phyloP scores from a whole-genome alignment of 805 yeast species.

The Yamadazyma takamatsuzukensis region DNA sequence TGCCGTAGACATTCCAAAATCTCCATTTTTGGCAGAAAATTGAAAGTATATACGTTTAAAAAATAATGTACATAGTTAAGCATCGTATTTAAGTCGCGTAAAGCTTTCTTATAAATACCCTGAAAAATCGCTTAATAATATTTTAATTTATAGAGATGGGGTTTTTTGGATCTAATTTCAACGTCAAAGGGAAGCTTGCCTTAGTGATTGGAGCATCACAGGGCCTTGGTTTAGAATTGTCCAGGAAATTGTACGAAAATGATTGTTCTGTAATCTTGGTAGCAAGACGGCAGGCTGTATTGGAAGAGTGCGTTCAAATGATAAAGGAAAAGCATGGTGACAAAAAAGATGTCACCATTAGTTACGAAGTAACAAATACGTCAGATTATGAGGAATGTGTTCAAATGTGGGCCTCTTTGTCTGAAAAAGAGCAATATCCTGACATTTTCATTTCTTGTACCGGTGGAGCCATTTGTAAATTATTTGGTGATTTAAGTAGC shows the following conservation, averaged over 20 bases:
- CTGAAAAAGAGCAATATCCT: conserved; percentile 40
- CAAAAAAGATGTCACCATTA: conserved; percentile 19
- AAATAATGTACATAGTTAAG: too few species aligned
- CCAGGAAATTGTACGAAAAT: conserved; percentile 46
- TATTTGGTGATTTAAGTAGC: conserved; percentile 64
- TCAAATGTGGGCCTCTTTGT: conserved; percentile 37
- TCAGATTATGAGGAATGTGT: conserved; percentile 51
- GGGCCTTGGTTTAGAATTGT: conserved; percentile 84
- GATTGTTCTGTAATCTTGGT: conserved; percentile 71
- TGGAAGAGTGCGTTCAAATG: conserved; percentile 45
- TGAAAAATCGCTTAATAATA: too few species aligned
- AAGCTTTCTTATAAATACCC: too few species aligned
- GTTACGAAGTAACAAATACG: conserved; percentile 61
- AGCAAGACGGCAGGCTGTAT: conserved; percentile 67
- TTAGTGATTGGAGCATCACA: conserved; percentile 93
- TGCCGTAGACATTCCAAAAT: conserved; percentile 24
- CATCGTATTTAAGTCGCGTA: too few species aligned
- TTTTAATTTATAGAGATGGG: too few species aligned
- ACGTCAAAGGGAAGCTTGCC: conserved; percentile 50
- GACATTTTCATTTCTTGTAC: conserved; percentile 84
- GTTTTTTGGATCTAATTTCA: conserved; percentile 15
- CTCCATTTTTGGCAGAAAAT: conserved; percentile 26
- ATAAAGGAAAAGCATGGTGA: conserved; percentile 31
- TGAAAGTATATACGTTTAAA: too few species aligned
- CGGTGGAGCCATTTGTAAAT: conserved; percentile 77